Base-by-base conservation (phyloP, 2,329 filamentous ascomycete genomes). In the Pyricularia sp. region DNA sequence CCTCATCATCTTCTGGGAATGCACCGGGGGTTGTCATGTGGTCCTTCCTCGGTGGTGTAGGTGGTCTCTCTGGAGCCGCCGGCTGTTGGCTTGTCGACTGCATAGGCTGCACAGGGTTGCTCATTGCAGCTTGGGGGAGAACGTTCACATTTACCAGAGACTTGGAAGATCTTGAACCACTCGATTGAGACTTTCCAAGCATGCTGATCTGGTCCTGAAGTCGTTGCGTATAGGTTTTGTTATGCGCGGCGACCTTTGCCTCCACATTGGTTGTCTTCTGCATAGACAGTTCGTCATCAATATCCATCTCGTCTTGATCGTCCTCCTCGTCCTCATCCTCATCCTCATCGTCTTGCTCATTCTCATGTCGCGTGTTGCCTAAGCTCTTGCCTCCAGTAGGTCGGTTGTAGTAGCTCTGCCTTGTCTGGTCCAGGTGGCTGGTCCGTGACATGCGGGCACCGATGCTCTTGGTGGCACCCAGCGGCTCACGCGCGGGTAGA, bases 191-290 rank as follows among this genome's bases (percentile, higher is more conserved):
- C 69, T 88, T 84, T 19, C 85, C 84, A 62, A 88, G 77, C 77
- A 84, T 83, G 71, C 87, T 96, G 70, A 99, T 97, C 70, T 93
- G 91, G 71, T 97, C 93, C 69, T 96, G 92, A 19, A 99, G 80
- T 59, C 90, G 83, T 74, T 97, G 93, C 0, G 94, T 96, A n/a
- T 94, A 96, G 0, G 91, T 93, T 74, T 96, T 96, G 75, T 87
- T 91, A 71, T 93, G 88, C 2, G 82, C 75, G 6, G 82, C 81
- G 33, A 80, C 79, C 59, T 82, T 82, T 1, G 76, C 74, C 19
- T 80, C 76, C 9, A 74, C 74, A 53, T 81, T 80, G 1, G 78
- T 77, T 28, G 85, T 81, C 35, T 79, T 75, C 26, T 75, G 72
- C 6, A 71, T 68, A 2, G 71, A 70, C 22, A 74, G 71, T 4